These are phyloP conservation scores for Colletotrichum sp. DNA, from an alignment of 2,329 filamentous ascomycete genomes.

Conservation along the genomic window DNA sequence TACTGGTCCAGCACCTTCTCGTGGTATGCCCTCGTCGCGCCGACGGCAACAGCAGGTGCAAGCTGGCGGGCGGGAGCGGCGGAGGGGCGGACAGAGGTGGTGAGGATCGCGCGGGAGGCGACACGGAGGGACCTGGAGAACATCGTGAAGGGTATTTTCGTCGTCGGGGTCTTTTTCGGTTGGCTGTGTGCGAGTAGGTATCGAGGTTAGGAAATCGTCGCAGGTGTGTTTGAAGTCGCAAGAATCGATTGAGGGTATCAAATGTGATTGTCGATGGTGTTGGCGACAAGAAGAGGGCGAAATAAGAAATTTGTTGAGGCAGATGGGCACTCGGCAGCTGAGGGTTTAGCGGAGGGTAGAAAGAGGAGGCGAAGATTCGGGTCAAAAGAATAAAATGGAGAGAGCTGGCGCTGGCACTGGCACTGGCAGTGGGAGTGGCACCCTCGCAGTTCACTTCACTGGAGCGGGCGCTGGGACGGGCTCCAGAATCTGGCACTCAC, in stretches of 20 bases:
- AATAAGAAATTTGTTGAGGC: neutral
- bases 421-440: neutral
- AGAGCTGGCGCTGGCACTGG: neutral
- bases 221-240: constrained; percentile 4
- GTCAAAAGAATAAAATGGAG: constrained; percentile 2
- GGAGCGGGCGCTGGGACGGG: neutral
- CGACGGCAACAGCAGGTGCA: constrained; percentile 42
- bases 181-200: neutral
- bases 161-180: neutral
- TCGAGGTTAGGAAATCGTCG: neutral
- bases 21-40: constrained; percentile 53
- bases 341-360: neutral
- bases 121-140: constrained; percentile 51
- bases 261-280: neutral
- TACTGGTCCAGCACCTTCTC: constrained; percentile 81
- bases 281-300: constrained; percentile 13
- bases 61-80: constrained; percentile 44
- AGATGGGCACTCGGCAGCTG: neutral
- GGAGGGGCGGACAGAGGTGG: constrained; percentile 43
- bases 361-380: constrained; percentile 14
- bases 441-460: neutral
- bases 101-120: constrained; percentile 47
- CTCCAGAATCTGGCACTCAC: neutral
- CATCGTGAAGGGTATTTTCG: constrained; percentile 35
- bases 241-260: neutral